phyloP scores from a whole-genome alignment of 345 rosid genomes.

The Populus deltoides region DNA sequence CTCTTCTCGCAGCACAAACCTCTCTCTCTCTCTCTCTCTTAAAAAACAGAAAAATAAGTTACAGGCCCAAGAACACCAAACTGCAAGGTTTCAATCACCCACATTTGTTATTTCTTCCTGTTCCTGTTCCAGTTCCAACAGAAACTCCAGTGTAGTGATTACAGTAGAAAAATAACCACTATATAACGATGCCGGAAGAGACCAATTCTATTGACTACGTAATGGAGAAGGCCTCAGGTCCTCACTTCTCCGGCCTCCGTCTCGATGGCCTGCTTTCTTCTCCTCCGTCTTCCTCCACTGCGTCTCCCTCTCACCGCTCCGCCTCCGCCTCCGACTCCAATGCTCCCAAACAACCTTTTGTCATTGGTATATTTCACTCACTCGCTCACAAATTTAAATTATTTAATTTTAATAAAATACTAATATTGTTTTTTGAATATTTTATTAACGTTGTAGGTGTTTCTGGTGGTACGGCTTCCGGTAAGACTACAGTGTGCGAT shows the following conservation, averaged over 20 bases:
- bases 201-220: constrained; percentile 63
- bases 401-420: neutral
- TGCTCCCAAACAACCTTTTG: constrained; percentile 67
- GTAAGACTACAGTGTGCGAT: constrained; percentile 98
- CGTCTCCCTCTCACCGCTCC: constrained; percentile 29
- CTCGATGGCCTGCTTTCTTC: constrained; percentile 67
- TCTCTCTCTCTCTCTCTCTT: no score
- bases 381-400: neutral
- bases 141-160: neutral
- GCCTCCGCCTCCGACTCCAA: constrained; percentile 28
- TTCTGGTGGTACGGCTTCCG: constrained; percentile 98
- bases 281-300: constrained; percentile 44
- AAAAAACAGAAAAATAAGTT: neutral
- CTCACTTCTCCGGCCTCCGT: constrained; percentile 98
- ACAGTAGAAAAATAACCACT: neutral
- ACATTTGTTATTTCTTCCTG: neutral
- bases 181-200: constrained; percentile 49
- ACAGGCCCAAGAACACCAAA: neutral
- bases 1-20: neutral
- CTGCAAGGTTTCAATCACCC: neutral
- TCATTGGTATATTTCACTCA: constrained; percentile 53
- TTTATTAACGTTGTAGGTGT: constrained; percentile 52
- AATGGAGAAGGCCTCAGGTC: constrained; percentile 97
- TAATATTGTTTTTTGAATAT: neutral
- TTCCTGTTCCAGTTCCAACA: neutral